Evolutionary conservation across 2,329 filamentous ascomycete genomes (phyloP).

Genomic region (Aspergillus hiratsukae): DNA sequence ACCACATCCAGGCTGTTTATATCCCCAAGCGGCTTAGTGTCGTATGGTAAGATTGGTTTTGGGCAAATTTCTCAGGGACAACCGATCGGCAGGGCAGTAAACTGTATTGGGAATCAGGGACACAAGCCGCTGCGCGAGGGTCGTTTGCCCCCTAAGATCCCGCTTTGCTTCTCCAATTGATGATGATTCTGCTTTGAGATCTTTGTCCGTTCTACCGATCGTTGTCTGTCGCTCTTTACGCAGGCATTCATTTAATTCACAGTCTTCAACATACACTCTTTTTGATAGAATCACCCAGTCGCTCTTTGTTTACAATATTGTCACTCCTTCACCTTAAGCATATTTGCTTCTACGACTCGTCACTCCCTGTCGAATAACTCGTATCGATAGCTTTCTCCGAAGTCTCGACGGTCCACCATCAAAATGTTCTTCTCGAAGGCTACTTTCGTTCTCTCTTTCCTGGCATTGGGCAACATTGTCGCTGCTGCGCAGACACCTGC

Average conservation of each 20-base stretch:
- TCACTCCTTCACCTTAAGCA: conserved; percentile 1
- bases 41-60: not conserved
- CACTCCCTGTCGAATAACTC: conserved; percentile 7
- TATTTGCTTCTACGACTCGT: not conserved
- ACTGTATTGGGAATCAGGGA: conserved; percentile 2
- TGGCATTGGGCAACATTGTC: conserved; percentile 42
- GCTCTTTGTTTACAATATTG: conserved; percentile 9
- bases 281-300: conserved; percentile 6
- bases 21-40: not conserved
- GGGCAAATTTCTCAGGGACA: not conserved
- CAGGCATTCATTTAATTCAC: conserved; percentile 3
- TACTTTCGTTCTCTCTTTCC: conserved; percentile 39
- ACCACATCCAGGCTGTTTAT: not conserved
- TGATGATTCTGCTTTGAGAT: conserved; percentile 9
- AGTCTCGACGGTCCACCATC: conserved; percentile 9
- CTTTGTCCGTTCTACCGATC: conserved; percentile 13
- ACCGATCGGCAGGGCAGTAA: conserved; percentile 9
- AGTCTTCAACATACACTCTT: conserved; percentile 5
- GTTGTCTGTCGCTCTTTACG: conserved; percentile 17
- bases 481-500: conserved; percentile 44
- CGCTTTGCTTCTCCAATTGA: conserved; percentile 12
- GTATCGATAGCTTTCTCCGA: conserved; percentile 1
- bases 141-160: conserved; percentile 9
- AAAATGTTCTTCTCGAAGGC: conserved; percentile 45
- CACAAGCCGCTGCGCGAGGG: conserved; percentile 3